These are phyloP conservation scores for Podochytrium sp. DNA, from an alignment of 192 early-diverging fungal genomes.

Conservation along the genomic window DNA sequence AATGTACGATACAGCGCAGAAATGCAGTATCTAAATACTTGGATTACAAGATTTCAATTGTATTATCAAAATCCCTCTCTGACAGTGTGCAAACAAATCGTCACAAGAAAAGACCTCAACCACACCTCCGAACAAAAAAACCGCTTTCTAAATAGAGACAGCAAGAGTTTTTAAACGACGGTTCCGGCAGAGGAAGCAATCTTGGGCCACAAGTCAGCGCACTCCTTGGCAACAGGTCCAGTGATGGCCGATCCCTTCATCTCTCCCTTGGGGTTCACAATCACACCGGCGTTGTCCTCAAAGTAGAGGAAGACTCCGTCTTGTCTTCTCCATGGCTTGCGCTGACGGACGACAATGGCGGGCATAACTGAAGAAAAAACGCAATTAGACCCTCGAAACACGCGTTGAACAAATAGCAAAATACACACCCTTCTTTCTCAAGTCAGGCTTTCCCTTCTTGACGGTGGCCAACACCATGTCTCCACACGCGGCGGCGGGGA, in stretches of 20 bases:
- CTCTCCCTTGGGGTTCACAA: conserved; percentile 99
- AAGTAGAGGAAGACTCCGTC: conserved; percentile 80
- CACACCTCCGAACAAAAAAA: neutral
- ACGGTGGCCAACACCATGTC: conserved; percentile 99
- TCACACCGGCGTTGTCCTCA: conserved; percentile 98
- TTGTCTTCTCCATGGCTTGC: conserved; percentile 98
- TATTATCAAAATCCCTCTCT: neutral
- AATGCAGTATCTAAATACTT: too few species aligned
- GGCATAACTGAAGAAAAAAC: conserved; percentile 78
- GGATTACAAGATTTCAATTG: too few species aligned
- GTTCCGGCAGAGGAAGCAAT: conserved; percentile 79
- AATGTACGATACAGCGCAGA: too few species aligned
- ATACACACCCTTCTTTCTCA: conserved; percentile 96
- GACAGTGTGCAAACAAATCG: too few species aligned
- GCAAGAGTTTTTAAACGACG: too few species aligned
- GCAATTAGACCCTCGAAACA: neutral
- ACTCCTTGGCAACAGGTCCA: conserved; percentile 99
- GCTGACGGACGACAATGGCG: conserved; percentile 98
- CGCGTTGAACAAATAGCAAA: neutral
- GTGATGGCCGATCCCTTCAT: conserved; percentile 99
- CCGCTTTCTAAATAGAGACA: too few species aligned
- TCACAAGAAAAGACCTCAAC: too few species aligned
- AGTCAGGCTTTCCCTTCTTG: conserved; percentile 99
- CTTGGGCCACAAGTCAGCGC: conserved; percentile 99
- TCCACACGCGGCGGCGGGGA: conserved; percentile 97